Percentiles rank a stretch among this genome's conserved stretches.
These are phyloP conservation scores for Colletotrichum echinochloae DNA, from an alignment of 2,329 filamentous ascomycete genomes.

Conservation along the genomic window DNA sequence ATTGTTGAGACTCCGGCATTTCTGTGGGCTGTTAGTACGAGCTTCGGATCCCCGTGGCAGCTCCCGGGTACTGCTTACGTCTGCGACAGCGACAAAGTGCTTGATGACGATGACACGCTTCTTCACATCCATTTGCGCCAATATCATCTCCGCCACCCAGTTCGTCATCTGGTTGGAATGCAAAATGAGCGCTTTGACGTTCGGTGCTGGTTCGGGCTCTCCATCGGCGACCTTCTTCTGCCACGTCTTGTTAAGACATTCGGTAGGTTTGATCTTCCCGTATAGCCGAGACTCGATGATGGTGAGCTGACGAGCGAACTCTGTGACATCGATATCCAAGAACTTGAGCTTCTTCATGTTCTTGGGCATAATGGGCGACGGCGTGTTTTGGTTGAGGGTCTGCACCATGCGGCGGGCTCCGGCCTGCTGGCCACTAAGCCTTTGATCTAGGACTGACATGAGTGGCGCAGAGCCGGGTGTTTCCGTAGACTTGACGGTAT, in stretches of 20 bases:
- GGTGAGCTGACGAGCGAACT: slow-evolving; percentile 97
- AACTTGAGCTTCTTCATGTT: slow-evolving; percentile 99
- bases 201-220: slow-evolving; percentile 87
- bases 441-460: slow-evolving; percentile 88
- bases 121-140: slow-evolving; percentile 93
- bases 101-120: slow-evolving; percentile 98
- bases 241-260: slow-evolving; percentile 99
- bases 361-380: slow-evolving; percentile 92
- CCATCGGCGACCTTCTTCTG: slow-evolving; percentile 91
- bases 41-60: slow-evolving; percentile 8
- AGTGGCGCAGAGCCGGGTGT: slow-evolving; percentile 89
- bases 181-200: slow-evolving; percentile 95
- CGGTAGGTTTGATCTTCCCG: slow-evolving; percentile 93
- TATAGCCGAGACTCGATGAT: slow-evolving; percentile 97
- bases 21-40: slow-evolving; percentile 64
- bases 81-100: slow-evolving; percentile 95
- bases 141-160: slow-evolving; percentile 99
- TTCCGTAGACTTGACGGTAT: slow-evolving; percentile 92
- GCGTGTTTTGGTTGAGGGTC: slow-evolving; percentile 84
- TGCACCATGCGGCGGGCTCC: slow-evolving; percentile 88
- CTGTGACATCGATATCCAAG: slow-evolving; percentile 92
- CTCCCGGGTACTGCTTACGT: slow-evolving; percentile 70
- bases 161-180: slow-evolving; percentile 99
- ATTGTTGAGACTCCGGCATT: slow-evolving; percentile 94
- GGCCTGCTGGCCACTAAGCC: slow-evolving; percentile 87